Evolutionary conservation across 2,329 filamentous ascomycete species (phyloP).

Genomic region (Diplodia intermedia): DNA sequence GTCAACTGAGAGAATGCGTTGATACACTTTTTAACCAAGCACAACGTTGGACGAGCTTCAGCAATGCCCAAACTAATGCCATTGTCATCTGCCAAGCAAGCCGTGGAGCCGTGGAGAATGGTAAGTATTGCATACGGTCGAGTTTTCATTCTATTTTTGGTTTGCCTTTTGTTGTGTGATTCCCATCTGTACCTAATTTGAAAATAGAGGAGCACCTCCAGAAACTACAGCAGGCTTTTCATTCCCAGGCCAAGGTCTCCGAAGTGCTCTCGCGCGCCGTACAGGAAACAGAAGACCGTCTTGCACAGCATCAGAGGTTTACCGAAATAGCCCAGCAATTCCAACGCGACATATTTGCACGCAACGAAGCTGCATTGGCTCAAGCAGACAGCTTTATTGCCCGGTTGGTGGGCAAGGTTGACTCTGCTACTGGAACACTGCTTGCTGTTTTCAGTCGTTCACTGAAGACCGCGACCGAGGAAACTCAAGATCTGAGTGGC

Average conservation of each 20-base stretch:
- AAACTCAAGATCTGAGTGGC: background rate
- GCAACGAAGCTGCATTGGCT: constrained; percentile 17
- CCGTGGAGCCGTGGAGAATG: constrained; percentile 64
- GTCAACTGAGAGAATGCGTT: constrained; percentile 59
- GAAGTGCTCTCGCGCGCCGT: constrained; percentile 38
- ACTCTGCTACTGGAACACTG: constrained; percentile 6
- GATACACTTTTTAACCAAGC: constrained; percentile 60
- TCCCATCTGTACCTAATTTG: constrained; percentile 11
- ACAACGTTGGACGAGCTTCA: constrained; percentile 70
- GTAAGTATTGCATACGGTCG: constrained; percentile 38
- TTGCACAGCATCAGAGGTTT: constrained; percentile 40
- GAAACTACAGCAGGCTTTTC: constrained; percentile 44
- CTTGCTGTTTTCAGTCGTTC: background rate
- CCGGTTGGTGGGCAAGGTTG: constrained; percentile 21
- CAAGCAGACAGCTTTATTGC: constrained; percentile 5
- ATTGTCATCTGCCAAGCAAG: constrained; percentile 68
- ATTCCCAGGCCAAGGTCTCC: constrained; percentile 40
- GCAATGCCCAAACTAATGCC: constrained; percentile 67
- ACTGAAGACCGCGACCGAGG: background rate
- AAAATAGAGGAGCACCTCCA: constrained; percentile 40
- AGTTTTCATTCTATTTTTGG: background rate
- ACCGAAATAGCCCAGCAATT: constrained; percentile 37
- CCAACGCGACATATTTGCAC: constrained; percentile 33
- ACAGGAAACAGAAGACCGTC: constrained; percentile 39
- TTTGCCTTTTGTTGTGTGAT: background rate